Evolutionary conservation across 208 protist species (phyloP), one percentile per base, ranked within the genome.

Genomic region (Leishmania major): DNA sequence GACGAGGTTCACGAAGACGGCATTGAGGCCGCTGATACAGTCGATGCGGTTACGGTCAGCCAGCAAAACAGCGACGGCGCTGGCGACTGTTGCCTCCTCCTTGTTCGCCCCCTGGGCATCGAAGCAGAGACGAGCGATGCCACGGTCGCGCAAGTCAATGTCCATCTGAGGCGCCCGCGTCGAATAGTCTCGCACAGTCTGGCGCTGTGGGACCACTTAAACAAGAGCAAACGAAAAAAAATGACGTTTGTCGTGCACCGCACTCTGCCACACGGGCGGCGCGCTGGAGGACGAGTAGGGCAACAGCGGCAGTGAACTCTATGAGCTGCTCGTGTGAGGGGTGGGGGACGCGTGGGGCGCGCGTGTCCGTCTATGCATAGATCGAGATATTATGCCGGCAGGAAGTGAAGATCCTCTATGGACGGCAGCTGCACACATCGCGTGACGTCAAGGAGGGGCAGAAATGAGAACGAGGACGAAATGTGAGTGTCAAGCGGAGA

Each of bases 81-180:
- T 92, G 28, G 92, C 93, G 7, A 78, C 87, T 6, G 87, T 77
- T 15, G 70, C 80, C 78, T 96, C 95, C 79, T 96, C 91, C 37
- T 72, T 60, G 15, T 75, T 88, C 0, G 87, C 82, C 35, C 84
- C 71, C 67, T 75, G 67, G 1, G 57, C 69, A 70, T 91, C 88
- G 75, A 97, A 97, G 69, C 83, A 85, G 10, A 97, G 86, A 77
- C 95, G 92, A 51, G 78, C 83, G 57, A 97, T 94, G 19, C 82
- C 88, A 57, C 91, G 88, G 73, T 89, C 64, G 35, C 85, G 86
- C 64, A 97, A 79, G 62, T 97, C 91, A 69, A 97, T 86, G 31
- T 96, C 89, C 94, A 97, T 97, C 60, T 60, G 15, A 40, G n/a
- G 17, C 13, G 28, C 43, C 51, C 10, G 2, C 17, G 47, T 37